Evolutionary conservation across 768 basidiomycete species (phyloP), one percentile per base, ranked within the genome.

Genomic region (Pisolithus sp.): DNA sequence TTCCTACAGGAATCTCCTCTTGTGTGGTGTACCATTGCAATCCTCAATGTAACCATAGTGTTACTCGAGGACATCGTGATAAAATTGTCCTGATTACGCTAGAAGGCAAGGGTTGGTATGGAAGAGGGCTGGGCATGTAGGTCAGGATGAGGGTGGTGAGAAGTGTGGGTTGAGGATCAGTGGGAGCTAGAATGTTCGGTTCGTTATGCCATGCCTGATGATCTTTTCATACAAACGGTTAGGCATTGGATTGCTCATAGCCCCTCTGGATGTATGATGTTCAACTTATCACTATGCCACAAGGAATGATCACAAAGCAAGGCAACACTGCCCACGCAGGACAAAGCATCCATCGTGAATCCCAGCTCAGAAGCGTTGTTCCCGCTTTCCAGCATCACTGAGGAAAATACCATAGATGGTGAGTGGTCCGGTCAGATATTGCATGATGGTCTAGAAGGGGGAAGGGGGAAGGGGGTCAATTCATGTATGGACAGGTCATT

Each of bases 301-400:
- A 57, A 45, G 23, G 18, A 63, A 34, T 71, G 70, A 53, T 55
- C 70, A 36, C 73, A 71, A 34, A 75, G 61, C 2, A 74, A 67
- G 18, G 76, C 64, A 4, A 78, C 71, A n/a, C 65, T 67, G n/a
- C 62, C 47, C 40, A 34, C 9, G 9, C 53, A 48, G 26, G 57
- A 51, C 5, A 58, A 53, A 21, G 38, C 23, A 39, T 55, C 54
- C 9, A 48, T 5, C 5, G 46, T 9, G 5, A 41, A 21, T 36
- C 20, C 46, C 21, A 46, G 44, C 2, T 44, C 37, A 6, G 36
- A 21, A 0, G 7, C 24, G 26, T 57, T 58, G 17, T 37, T 21
- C 9, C 39, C 51, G 21, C 40, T 37, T 15, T 57, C 55, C 9
- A 34, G 38, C 13, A 34, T 42, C 8, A 50, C 21, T 4, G 58